Evolutionary conservation across 805 yeast genomes (phyloP), one percentile per base, ranked within the genome.

Genomic region (Maudiozyma barnettii): DNA sequence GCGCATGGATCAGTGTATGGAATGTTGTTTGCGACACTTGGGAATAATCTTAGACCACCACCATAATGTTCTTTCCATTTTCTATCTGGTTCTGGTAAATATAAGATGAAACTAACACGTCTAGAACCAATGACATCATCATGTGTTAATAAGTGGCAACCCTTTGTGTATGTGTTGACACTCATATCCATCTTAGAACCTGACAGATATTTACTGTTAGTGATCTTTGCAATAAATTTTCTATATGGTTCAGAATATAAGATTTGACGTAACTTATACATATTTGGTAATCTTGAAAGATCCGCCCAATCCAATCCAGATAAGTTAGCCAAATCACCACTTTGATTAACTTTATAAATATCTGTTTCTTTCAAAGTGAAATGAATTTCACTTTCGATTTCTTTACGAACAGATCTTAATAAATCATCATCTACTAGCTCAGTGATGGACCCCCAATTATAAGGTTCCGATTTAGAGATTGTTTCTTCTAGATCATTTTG

Each of bases 41-140:
- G 95, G 63, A 84, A 91, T 44, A 93, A 69, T 51, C 98, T 73
- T 48, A 93, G 68, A 0, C 91, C 88, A 22, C 99, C 99, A 33
- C 99, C 99, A 70, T 89, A 90, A 54, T 82, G 84, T 1, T 88
- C 79, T 55, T 90, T 81, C 99, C 99, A 93, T 1, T 69, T 68
- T 49, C 81, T 80, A 52, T 86, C 93, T 1, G 98, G 97, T 41
- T 90, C 96, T 0, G 97, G 95, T 63, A 93, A 68, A 63, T 93
- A 93, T 45, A 95, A 70, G 52, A 95, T 95, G 60, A 90, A 93
- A 56, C 96, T 85, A 29, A 93, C 90, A 49, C 97, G 73, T 61
- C 99, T 74, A 1, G 96, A 82, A 1, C 98, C 99, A 61, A 93
- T 93, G 30, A 93, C 99, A 64, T 93, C 99, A 67, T 93, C 99